phyloP scores from a whole-genome alignment of 805 yeast species.

The Ogataea paraovalis region DNA sequence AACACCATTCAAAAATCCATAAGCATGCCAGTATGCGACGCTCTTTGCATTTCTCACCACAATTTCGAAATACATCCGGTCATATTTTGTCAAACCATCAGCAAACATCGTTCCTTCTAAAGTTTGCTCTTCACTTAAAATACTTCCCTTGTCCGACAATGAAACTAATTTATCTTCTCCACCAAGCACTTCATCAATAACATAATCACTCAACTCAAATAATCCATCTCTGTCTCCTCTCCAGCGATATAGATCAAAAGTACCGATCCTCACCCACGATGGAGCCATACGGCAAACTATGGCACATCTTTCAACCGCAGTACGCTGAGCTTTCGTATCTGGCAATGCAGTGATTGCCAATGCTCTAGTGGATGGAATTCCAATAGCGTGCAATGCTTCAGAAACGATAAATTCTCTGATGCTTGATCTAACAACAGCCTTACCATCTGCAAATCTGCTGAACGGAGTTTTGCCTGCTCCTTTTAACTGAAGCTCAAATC shows the following conservation, averaged over 20 bases:
- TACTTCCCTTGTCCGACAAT: slow-evolving; percentile 15
- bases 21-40: slow-evolving; percentile 83
- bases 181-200: slow-evolving; percentile 58
- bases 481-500: slow-evolving; percentile 74
- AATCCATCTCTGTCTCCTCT: slow-evolving; percentile 66
- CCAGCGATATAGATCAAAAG: slow-evolving; percentile 77
- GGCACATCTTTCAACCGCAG: slow-evolving; percentile 75
- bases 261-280: slow-evolving; percentile 84
- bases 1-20: slow-evolving; percentile 93
- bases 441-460: slow-evolving; percentile 95
- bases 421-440: slow-evolving; percentile 84
- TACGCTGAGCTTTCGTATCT: slow-evolving; percentile 69
- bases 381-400: slow-evolving; percentile 74
- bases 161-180: slow-evolving; percentile 31
- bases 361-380: slow-evolving; percentile 86
- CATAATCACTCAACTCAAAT: slow-evolving; percentile 62
- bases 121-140: slow-evolving; percentile 30
- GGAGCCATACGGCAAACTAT: slow-evolving; percentile 79
- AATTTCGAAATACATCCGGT: slow-evolving; percentile 65
- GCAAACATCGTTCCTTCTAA: slow-evolving; percentile 25
- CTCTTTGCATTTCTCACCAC: slow-evolving; percentile 70
- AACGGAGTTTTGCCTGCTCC: slow-evolving; percentile 93
- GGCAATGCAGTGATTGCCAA: slow-evolving; percentile 71
- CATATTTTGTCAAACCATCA: slow-evolving; percentile 50
- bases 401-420: slow-evolving; percentile 84